Conservation (phyloP, 2,329 filamentous ascomycete species). For the Helotiales sp. region DNA sequence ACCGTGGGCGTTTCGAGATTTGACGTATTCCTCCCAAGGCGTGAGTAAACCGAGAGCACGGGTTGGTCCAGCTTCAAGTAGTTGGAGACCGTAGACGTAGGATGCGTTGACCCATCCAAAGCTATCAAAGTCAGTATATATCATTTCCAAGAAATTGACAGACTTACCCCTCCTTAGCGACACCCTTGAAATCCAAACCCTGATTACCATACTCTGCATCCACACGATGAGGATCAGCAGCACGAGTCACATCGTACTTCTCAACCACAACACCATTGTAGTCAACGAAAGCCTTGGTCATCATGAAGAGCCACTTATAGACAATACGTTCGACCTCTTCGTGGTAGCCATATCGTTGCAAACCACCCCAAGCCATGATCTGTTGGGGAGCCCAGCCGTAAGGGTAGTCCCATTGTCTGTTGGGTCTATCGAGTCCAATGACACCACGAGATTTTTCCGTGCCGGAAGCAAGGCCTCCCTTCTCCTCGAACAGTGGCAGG, state of each 20-base stretch:
- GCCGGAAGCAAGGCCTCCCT: slow-evolving; percentile 84
- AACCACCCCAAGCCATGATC: slow-evolving; percentile 93
- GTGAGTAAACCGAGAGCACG: slow-evolving; percentile 87
- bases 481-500: slow-evolving; percentile 83
- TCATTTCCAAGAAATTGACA: background rate
- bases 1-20: background rate
- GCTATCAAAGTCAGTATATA: slow-evolving; percentile 47
- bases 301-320: slow-evolving; percentile 98
- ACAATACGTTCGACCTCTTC: slow-evolving; percentile 86
- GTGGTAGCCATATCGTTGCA: slow-evolving; percentile 87
- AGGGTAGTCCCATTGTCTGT: slow-evolving; percentile 97
- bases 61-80: slow-evolving; percentile 85
- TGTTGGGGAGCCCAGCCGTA: slow-evolving; percentile 99
- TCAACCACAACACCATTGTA: slow-evolving; percentile 98
- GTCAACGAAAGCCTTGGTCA: slow-evolving; percentile 96
- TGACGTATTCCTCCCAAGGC: slow-evolving; percentile 48
- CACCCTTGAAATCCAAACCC: slow-evolving; percentile 90
- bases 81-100: slow-evolving; percentile 89
- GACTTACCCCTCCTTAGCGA: slow-evolving; percentile 89
- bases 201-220: slow-evolving; percentile 98
- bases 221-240: slow-evolving; percentile 87
- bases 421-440: slow-evolving; percentile 79
- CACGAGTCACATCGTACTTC: slow-evolving; percentile 95
- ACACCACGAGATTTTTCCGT: slow-evolving; percentile 85
- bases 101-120: slow-evolving; percentile 99